Percentiles rank a stretch among this genome's conserved stretches.
phyloP scores from a whole-genome alignment of 2,329 filamentous ascomycete genomes.

The Sarocladiaceae sp. region DNA sequence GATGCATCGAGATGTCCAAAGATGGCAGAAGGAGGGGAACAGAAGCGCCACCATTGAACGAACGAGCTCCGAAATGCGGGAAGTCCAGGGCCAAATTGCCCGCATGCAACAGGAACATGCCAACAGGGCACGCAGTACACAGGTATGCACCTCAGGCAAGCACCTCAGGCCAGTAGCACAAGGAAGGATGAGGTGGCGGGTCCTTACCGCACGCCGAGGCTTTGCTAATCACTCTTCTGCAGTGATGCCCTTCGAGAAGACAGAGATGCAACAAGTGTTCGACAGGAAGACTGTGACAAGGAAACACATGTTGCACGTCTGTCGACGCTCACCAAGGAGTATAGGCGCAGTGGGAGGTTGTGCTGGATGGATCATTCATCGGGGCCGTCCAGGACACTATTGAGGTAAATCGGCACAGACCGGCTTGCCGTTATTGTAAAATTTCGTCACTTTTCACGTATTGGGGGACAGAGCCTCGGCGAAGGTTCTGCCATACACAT shows the following conservation, averaged over 20 bases:
- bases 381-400: not conserved
- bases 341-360: not conserved
- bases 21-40: slow-evolving; percentile 75
- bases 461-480: slow-evolving; percentile 4
- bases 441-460: not conserved
- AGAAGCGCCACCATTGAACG: slow-evolving; percentile 68
- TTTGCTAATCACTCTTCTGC: not conserved
- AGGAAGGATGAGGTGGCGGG: slow-evolving; percentile 12
- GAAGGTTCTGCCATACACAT: slow-evolving; percentile 1
- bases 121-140: slow-evolving; percentile 28
- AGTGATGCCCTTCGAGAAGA: not conserved
- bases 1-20: slow-evolving; percentile 68
- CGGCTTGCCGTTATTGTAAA: slow-evolving; percentile 1
- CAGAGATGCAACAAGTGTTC: not conserved
- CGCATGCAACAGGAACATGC: slow-evolving; percentile 39
- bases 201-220: not conserved
- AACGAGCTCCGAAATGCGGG: slow-evolving; percentile 64
- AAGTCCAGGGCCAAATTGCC: slow-evolving; percentile 57
- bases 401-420: not conserved
- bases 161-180: not conserved
- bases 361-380: not conserved
- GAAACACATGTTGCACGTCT: too few relatives aligned
- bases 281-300: too few relatives aligned
- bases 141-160: slow-evolving; percentile 20
- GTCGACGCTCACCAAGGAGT: not conserved